Evolutionary conservation across 2,329 filamentous ascomycete genomes (phyloP), one percentile per base, ranked within the genome.

Genomic region (Sarocladiaceae sp.): DNA sequence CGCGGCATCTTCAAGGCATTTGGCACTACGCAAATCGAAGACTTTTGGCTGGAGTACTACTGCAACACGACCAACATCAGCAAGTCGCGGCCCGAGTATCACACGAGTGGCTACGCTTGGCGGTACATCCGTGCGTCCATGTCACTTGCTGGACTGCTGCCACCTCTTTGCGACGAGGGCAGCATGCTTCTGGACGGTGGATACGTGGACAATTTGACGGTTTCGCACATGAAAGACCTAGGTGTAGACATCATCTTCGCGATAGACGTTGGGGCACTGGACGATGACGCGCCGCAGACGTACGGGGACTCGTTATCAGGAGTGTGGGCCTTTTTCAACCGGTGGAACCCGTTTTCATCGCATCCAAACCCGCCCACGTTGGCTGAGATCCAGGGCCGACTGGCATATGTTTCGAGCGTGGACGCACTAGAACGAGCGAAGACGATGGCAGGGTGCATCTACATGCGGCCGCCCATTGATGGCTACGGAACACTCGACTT

Each of bases 11-110:
- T 96, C 78, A 98, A 98, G 65, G 89, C 91, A 0, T 96, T 98
- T 61, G 93, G 90, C 12, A 88, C 96, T 57, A 87, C 88, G 9
- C 93, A 97, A 60, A 97, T 98, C 47, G 93, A 98, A 65, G 93
- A 98, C 62, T 98, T 97, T 58, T 98, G 93, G 93, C 77, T 98
- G 10, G 89, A 95, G 54, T 98, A 88, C 62, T 98, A 98, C 68
- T 98, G 94, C 75, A 98, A 98, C 66, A 97, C 93, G 1, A 98
- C 94, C 29, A 98, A 97, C 63, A 97, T 98, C 66, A 94, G 86
- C 68, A 94, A 95, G 63, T 93, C 86, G 49, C 79, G 91, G 16
- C 81, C 81, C 3, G 93, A 98, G 61, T 90, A 94, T 52, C 93
- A 98, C 64, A 96, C 89, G 0, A 93, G 86, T 48, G 93, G 93